These are phyloP conservation scores for Syncephalastrum sp. DNA, from an alignment of 371 early-diverging fungal genomes.

Conservation along the genomic window DNA sequence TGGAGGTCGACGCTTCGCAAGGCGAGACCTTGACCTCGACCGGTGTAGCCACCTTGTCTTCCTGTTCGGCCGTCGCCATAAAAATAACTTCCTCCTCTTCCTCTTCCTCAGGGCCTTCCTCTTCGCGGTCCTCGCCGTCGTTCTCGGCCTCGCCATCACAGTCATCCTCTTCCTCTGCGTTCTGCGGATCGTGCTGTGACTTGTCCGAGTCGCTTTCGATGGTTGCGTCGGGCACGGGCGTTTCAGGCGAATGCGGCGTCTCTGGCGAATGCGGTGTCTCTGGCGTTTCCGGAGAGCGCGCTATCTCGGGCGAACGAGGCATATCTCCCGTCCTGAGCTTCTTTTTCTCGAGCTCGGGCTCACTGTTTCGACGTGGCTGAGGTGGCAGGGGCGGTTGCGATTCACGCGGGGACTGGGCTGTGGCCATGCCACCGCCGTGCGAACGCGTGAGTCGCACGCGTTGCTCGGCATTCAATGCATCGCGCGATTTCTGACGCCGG, in stretches of 20 bases:
- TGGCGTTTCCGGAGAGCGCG: too few relatives aligned
- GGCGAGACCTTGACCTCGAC: constrained; percentile 32
- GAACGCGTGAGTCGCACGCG: neutral
- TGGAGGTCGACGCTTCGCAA: constrained; percentile 8
- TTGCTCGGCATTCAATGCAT: constrained; percentile 17
- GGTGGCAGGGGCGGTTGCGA: neutral
- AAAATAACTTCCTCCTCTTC: constrained; percentile 46
- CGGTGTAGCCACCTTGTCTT: constrained; percentile 22
- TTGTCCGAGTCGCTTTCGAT: constrained; percentile 1
- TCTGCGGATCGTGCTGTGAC: constrained; percentile 12
- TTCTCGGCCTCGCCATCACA: constrained; percentile 18
- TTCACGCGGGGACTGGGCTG: constrained; percentile 1
- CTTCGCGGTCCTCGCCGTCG: constrained; percentile 33
- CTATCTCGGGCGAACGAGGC: too few relatives aligned
- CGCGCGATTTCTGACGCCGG: constrained; percentile 34
- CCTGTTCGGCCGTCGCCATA: constrained; percentile 28
- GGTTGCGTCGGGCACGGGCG: constrained; percentile 2
- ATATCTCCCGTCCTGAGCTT: too few relatives aligned
- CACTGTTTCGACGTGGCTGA: constrained; percentile 3
- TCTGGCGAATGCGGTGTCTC: too few relatives aligned
- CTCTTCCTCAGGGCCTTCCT: constrained; percentile 25
- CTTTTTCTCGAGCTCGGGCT: neutral
- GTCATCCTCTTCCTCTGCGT: constrained; percentile 18
- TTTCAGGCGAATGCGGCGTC: too few relatives aligned
- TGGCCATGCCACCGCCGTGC: constrained; percentile 1